Evolutionary conservation across 2,329 filamentous ascomycete species (phyloP), one percentile per base, ranked within the genome.

Genomic region (Ascochyta viciae-villosae): DNA sequence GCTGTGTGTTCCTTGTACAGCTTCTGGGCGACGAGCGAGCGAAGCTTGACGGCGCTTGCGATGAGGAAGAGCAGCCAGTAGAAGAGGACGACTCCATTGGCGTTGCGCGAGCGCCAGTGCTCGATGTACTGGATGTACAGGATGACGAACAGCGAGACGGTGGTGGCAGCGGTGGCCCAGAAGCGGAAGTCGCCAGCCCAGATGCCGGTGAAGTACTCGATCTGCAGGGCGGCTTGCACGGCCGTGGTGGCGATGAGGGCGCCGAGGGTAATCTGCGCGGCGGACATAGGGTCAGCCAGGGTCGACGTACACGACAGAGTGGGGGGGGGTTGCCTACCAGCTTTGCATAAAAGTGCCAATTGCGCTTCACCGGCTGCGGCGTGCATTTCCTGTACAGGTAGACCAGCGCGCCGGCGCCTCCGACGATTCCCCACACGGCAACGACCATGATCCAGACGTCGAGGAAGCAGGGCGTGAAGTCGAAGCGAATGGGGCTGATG

Each of bases 401-500:
- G 86, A 89, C 94, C 38, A 96, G 79, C 27, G 94, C 92, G 41
- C 87, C 82, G 7, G 87, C 83, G 54, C 95, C 95, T 61, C 89
- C 83, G 23, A 97, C 51, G 23, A 97, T 81, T 15, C 94, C 93
- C 79, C 89, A 96, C 13, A 82, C 83, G 8, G 91, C 91, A 26
- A 96, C 90, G 1, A 83, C 79, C 31, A 90, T 86, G 56, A 98
- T 86, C 86, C 91, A 93, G 22, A 96, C 86, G 74, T 99, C 96
- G 68, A 98, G 87, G 74, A 99, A 99, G 81, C 95, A 99, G 37
- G 95, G 94, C 15, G 95, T 98, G 70, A 99, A 92, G 79, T 99
- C 95, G 77, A 92, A 97, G 75, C 94, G 85, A 64, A 87, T 83
- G 33, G 88, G 87, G 77, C 92, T 97, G 73, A 99, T 74, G 22